Conservation (phyloP, 179 eudicot species). For the Carnegiea gigantea region DNA sequence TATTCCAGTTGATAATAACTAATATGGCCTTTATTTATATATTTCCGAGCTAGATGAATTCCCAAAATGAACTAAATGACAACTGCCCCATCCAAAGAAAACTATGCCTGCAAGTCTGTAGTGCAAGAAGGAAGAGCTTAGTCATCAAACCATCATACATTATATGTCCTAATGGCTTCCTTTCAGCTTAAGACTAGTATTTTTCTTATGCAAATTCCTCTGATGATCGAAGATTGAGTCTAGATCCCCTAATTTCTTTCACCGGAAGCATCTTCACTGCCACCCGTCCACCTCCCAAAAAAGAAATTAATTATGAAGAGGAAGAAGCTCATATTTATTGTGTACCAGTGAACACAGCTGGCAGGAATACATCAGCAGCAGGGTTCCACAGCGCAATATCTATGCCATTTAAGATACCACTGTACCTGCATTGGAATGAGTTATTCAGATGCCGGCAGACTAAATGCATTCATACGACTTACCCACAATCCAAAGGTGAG, state of each 20-base stretch:
- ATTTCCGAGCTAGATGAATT: background rate
- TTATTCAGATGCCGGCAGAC: background rate
- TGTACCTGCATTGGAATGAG: conserved; percentile 48
- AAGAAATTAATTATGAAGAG: background rate
- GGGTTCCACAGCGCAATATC: conserved; percentile 83
- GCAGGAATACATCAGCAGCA: conserved; percentile 61
- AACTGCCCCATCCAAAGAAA: background rate
- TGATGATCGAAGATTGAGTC: background rate
- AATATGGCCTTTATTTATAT: background rate
- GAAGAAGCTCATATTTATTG: background rate
- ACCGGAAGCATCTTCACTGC: background rate
- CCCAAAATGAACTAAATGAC: background rate
- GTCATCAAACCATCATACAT: background rate
- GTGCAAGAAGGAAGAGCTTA: background rate
- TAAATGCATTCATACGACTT: too few species aligned
- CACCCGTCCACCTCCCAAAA: background rate
- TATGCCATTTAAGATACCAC: conserved; percentile 79
- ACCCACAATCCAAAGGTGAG: background rate
- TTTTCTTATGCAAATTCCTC: background rate
- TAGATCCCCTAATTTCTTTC: background rate
- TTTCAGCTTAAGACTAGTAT: background rate
- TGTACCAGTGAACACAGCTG: conserved; percentile 68
- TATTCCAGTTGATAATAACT: background rate
- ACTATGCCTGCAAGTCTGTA: background rate
- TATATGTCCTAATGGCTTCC: background rate